Conservation (phyloP, 1,284 basidiomycete genomes). For the Somion occarium region DNA sequence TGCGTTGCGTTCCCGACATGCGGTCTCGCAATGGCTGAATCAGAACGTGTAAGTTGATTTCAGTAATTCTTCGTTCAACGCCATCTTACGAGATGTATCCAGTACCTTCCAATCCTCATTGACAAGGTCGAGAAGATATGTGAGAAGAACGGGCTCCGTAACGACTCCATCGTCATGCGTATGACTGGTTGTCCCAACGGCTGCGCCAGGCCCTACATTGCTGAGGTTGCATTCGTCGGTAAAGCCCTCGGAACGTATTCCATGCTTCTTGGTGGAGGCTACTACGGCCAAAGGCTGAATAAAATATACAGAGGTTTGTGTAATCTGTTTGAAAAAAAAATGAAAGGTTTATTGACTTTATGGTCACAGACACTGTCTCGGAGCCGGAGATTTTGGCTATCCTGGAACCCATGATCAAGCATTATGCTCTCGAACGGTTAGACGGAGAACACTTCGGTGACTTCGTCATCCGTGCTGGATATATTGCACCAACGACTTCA, state of each 20-base stretch:
- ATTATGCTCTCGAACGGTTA: constrained; percentile 83
- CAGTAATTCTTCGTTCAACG: neutral
- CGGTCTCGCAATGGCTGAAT: constrained; percentile 93
- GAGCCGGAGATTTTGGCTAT: constrained; percentile 94
- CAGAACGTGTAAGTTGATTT: constrained; percentile 64
- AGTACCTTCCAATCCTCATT: constrained; percentile 92
- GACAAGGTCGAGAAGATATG: constrained; percentile 96
- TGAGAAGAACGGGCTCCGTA: constrained; percentile 88
- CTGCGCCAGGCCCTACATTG: constrained; percentile 92
- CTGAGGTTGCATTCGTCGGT: constrained; percentile 94
- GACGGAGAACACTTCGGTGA: constrained; percentile 96
- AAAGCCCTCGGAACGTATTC: constrained; percentile 93
- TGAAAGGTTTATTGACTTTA: neutral
- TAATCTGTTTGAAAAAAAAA: neutral
- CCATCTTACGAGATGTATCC: neutral
- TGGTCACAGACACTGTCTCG: constrained; percentile 73
- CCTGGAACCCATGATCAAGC: constrained; percentile 88
- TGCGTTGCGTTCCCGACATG: constrained; percentile 99
- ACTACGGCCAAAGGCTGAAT: constrained; percentile 89
- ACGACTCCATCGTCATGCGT: constrained; percentile 95
- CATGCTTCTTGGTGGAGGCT: constrained; percentile 96
- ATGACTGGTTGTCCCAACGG: constrained; percentile 98
- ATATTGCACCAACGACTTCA: constrained; percentile 74
- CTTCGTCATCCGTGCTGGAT: constrained; percentile 86
- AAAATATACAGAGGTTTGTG: constrained; percentile 81